Evolutionary conservation across 2,329 filamentous ascomycete genomes (phyloP).

Genomic region (Colletotrichum tropicicola): DNA sequence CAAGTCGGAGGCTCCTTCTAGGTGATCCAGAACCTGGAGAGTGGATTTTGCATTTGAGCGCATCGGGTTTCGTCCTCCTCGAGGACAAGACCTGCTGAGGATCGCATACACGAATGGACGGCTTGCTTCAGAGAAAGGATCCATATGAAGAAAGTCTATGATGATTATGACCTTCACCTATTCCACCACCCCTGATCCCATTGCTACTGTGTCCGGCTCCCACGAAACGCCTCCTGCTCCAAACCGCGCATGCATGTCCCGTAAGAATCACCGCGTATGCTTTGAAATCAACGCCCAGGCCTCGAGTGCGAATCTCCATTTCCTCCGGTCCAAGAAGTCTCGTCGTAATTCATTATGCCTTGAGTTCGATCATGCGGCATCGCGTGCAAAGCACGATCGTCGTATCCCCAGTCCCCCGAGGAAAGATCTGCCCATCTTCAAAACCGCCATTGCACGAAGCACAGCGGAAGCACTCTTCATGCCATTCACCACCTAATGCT

Average conservation of each 20-base stretch:
- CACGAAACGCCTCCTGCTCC: neutral
- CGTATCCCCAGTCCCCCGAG: slow-evolving; percentile 49
- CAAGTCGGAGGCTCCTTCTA: slow-evolving; percentile 79
- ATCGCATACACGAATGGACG: slow-evolving; percentile 13
- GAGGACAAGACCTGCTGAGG: slow-evolving; percentile 1
- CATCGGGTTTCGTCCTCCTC: slow-evolving; percentile 12
- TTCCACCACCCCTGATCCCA: neutral
- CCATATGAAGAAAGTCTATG: slow-evolving; percentile 20
- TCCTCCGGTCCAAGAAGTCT: neutral
- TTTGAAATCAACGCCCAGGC: neutral
- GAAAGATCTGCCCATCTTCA: slow-evolving; percentile 72
- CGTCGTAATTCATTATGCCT: slow-evolving; percentile 48
- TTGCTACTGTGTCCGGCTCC: neutral
- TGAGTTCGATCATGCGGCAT: slow-evolving; percentile 69
- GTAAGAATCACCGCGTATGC: neutral
- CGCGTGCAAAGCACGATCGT: slow-evolving; percentile 65
- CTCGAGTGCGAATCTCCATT: too few species aligned
- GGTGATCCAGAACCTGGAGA: neutral
- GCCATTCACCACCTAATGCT: slow-evolving; percentile 92
- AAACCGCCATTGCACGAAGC: slow-evolving; percentile 67
- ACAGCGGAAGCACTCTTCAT: slow-evolving; percentile 91
- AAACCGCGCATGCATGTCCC: neutral
- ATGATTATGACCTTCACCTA: slow-evolving; percentile 28
- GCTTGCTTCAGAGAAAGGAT: neutral
- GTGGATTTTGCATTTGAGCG: neutral